Percentiles rank a stretch among this genome's conserved stretches.
Evolutionary conservation across 495 filamentous ascomycete species (phyloP).

Genomic region (Aspergillus incahuasiensis): DNA sequence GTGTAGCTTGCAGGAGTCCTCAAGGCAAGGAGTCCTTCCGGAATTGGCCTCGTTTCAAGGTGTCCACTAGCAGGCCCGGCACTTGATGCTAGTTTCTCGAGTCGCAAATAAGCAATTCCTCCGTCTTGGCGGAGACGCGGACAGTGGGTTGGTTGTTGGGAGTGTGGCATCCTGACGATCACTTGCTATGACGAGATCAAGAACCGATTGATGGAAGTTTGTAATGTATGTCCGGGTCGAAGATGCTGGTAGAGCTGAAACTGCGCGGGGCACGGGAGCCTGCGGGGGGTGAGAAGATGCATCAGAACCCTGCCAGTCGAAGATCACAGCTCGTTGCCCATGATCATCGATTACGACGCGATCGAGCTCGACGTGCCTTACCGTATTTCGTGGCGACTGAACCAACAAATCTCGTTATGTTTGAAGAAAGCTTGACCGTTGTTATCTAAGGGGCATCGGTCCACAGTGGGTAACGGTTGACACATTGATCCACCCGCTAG

Average conservation of each 20-base stretch:
- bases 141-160: not conserved
- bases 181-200: not conserved
- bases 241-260: not conserved
- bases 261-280: not conserved
- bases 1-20: not conserved
- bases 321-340: not conserved
- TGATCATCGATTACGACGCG: not conserved
- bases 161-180: not conserved
- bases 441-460: not conserved
- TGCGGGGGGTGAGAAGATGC: not conserved
- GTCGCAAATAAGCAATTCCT: conserved; percentile 15
- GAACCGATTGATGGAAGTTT: conserved; percentile 9
- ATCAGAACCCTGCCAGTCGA: not conserved
- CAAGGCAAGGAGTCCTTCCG: not conserved
- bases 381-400: not conserved
- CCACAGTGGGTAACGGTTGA: not conserved
- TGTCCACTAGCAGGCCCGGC: conserved; percentile 9
- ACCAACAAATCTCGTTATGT: not conserved
- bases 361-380: not conserved
- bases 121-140: conserved; percentile 14
- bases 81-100: conserved; percentile 8
- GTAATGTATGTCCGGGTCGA: not conserved
- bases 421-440: not conserved
- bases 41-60: conserved; percentile 18
- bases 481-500: not conserved